phyloP scores from a whole-genome alignment of 805 yeast species.

The Limtongia smithiae region DNA sequence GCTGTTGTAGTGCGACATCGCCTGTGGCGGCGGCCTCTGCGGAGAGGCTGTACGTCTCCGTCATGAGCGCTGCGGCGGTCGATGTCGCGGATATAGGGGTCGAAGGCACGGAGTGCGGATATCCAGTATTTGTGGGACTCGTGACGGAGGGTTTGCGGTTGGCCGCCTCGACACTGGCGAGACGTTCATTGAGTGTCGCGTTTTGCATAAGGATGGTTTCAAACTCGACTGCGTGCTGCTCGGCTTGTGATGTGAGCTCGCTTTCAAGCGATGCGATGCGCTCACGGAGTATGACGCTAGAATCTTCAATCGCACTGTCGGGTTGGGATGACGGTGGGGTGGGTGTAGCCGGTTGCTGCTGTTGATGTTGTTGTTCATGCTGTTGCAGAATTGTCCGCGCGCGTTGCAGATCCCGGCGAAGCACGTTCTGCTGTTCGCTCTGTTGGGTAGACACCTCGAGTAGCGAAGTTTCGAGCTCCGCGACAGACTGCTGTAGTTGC shows the following conservation, averaged over 20 bases:
- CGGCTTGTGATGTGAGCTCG: constrained; percentile 5
- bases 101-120: neutral
- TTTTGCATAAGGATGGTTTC: constrained; percentile 22
- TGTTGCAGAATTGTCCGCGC: neutral
- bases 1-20: neutral
- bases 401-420: constrained; percentile 1
- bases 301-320: neutral
- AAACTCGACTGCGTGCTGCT: constrained; percentile 22
- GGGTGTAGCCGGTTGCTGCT: neutral
- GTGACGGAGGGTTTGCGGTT: neutral
- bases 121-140: neutral
- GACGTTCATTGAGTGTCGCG: constrained; percentile 18
- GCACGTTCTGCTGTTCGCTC: neutral
- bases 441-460: constrained; percentile 9
- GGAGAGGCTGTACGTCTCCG: too few relatives aligned
- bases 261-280: constrained; percentile 3
- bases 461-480: constrained; percentile 10
- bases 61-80: neutral
- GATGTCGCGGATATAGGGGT: neutral
- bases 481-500: constrained; percentile 6
- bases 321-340: constrained; percentile 1
- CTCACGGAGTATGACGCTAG: constrained; percentile 4
- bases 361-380: neutral
- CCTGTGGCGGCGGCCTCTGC: neutral
- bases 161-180: constrained; percentile 4